A percentile compares a stretch with the other conserved stretches of the same genome.
Evolutionary conservation across 257 asterid species (phyloP).

Genomic region (Petrea volubilis): DNA sequence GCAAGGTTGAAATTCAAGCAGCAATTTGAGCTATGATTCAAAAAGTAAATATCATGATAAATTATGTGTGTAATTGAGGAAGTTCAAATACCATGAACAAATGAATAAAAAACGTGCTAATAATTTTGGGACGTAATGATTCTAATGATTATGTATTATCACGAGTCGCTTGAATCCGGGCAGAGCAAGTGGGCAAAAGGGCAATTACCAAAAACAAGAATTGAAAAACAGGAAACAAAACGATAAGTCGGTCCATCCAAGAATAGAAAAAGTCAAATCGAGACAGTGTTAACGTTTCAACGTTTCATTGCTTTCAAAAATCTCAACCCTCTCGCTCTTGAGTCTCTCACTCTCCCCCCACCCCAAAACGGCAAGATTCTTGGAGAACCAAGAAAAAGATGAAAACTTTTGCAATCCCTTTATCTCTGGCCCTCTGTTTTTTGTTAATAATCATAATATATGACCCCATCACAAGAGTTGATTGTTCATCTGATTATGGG

Average conservation of each 20-base stretch:
- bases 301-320: background rate
- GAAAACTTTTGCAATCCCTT: conserved; percentile 25
- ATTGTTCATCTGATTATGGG: conserved; percentile 19
- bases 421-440: conserved; percentile 18
- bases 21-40: no score
- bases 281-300: background rate
- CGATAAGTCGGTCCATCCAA: background rate
- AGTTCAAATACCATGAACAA: no score
- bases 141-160: no score
- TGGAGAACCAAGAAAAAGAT: conserved; percentile 21
- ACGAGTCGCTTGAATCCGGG: no score
- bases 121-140: no score
- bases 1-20: no score
- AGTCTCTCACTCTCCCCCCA: background rate
- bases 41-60: no score
- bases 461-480: conserved; percentile 12
- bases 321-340: background rate
- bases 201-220: background rate
- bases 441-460: conserved; percentile 2
- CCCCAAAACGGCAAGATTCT: background rate
- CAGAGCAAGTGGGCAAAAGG: no score
- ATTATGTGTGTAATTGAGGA: no score
- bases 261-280: conserved; percentile 9
- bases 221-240: background rate
- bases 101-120: no score